Evolutionary conservation across 2,329 filamentous ascomycete species (phyloP), one percentile per base, ranked within the genome.

Genomic region (Penicillium sp.): DNA sequence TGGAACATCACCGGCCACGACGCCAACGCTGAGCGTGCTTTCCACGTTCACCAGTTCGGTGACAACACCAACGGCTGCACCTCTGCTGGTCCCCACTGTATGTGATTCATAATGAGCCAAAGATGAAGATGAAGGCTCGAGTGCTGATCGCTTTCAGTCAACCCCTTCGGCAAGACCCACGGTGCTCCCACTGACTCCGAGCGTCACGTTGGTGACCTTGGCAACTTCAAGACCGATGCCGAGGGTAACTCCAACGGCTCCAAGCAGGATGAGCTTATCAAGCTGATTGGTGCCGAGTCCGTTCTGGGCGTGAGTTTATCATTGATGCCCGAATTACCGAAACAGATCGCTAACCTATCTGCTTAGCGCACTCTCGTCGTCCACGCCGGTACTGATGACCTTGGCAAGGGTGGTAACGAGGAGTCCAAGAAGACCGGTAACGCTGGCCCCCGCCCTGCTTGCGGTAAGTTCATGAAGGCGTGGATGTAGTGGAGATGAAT

Each of bases 61-160:
- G 94, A 97, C 85, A 97, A 97, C 86, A 97, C 94, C 84, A 99
- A 99, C 81, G 94, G 94, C 77, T 99, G 94, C 89, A 97, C 93
- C 65, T 96, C 90, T 65, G 94, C 94, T 65, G 94, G 94, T 52
- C 93, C 94, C 78, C 94, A 99, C 83, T 99, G 91, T 96, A 82
- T 75, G 90, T 80, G 10, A 15, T 55, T 31, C 37, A 38, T 21
- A 15, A 34, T 10, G 38, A 32, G 15, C 31, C 15, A 27, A 18
- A 35, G 5, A 35, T 23, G 6, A 40, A 40, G 16, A 27, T 6
- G 34, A 34, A 34, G 21, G 38, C 41, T 32, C 10, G 13, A 45
- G 18, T 23, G 15, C 57, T 61, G 46, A 59, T 38, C 42, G 47
- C 16, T 38, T 38, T 32, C 62, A 96, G 91, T 97, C 89, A 99